Percentiles rank a stretch among this genome's conserved stretches.
phyloP scores from a whole-genome alignment of 148 eudicot genomes.

The Chenopodium suecicum region DNA sequence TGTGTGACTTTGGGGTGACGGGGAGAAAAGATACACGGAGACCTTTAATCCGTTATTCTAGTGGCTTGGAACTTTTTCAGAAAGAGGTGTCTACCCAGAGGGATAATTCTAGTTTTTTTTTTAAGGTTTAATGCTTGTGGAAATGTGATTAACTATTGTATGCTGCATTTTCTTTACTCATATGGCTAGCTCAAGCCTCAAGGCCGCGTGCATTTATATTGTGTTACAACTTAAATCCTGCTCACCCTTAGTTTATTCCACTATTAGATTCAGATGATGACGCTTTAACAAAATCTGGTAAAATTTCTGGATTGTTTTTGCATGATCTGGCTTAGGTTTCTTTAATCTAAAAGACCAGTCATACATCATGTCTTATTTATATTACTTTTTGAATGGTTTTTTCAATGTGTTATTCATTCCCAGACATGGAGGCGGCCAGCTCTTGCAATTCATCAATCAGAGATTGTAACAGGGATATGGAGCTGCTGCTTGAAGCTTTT shows the following conservation, averaged over 20 bases:
- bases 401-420: neutral
- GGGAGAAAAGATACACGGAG: neutral
- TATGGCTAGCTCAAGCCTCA: neutral
- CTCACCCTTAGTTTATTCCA: neutral
- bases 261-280: neutral
- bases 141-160: neutral
- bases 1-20: neutral
- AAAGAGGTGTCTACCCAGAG: neutral
- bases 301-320: neutral
- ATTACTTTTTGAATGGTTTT: neutral
- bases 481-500: slow-evolving; percentile 60
- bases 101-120: neutral
- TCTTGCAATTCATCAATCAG: slow-evolving; percentile 30
- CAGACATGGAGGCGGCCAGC: slow-evolving; percentile 30
- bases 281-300: neutral
- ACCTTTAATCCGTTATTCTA: neutral
- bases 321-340: neutral
- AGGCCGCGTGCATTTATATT: neutral
- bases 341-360: neutral
- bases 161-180: neutral
- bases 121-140: neutral
- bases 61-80: neutral
- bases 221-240: neutral
- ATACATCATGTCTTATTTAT: neutral
- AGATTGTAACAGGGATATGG: slow-evolving; percentile 42